A percentile compares a stretch with the other conserved stretches of the same genome.
These are phyloP conservation scores for Penicillium waksmanii DNA, from an alignment of 495 filamentous ascomycete genomes.

Conservation along the genomic window DNA sequence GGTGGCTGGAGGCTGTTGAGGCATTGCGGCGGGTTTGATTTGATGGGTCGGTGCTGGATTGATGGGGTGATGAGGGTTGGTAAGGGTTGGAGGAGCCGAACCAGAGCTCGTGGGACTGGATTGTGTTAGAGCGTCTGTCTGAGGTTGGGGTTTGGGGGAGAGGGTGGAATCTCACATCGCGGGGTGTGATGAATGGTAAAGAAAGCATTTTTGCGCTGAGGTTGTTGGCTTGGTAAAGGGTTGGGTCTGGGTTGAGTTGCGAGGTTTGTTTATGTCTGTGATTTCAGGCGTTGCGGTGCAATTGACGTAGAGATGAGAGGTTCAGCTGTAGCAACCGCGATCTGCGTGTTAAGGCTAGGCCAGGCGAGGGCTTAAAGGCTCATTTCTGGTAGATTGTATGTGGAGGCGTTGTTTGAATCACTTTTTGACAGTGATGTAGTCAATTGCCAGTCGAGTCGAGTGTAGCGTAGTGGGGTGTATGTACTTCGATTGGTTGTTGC, in stretches of 20 bases:
- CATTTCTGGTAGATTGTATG: background rate
- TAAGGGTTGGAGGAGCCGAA: constrained; percentile 59
- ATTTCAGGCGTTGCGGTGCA: background rate
- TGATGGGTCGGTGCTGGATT: constrained; percentile 17
- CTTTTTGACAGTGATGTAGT: background rate
- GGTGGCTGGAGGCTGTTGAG: constrained; percentile 22
- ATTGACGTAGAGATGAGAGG: background rate
- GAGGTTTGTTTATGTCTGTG: background rate
- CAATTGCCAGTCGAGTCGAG: background rate
- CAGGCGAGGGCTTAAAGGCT: background rate
- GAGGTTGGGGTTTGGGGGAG: constrained; percentile 4
- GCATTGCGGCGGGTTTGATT: constrained; percentile 38
- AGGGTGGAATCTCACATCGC: constrained; percentile 58
- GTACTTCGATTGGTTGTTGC: background rate
- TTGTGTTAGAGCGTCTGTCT: constrained; percentile 9
- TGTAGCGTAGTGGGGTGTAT: background rate
- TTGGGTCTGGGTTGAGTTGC: background rate
- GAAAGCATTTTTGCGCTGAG: constrained; percentile 60
- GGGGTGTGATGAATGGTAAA: constrained; percentile 72
- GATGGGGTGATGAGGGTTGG: constrained; percentile 38
- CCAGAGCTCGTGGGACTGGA: constrained; percentile 71
- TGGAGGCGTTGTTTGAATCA: background rate
- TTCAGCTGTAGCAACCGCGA: background rate
- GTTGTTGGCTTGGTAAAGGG: no score
- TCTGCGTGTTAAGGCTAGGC: background rate